These are phyloP conservation scores for Eucalyptus pumila DNA, from an alignment of 345 rosid species.

Conservation along the genomic window DNA sequence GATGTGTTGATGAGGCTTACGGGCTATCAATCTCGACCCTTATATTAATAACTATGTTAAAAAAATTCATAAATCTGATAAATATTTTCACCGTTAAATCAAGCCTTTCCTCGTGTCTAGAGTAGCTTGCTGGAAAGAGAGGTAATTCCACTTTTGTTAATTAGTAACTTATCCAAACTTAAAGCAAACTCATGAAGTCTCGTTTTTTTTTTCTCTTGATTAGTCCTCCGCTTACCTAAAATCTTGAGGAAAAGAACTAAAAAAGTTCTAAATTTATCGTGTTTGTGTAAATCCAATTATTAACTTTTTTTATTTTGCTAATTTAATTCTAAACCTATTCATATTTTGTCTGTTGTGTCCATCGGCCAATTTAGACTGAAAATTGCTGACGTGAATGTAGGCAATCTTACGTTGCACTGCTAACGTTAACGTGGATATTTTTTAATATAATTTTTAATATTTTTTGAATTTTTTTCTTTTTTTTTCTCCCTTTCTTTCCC, in stretches of 20 bases:
- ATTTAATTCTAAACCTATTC: background rate
- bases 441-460: no score
- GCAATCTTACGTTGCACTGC: accelerated
- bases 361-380: accelerated
- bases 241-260: background rate
- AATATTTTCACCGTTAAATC: background rate
- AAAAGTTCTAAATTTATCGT: no score
- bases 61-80: background rate
- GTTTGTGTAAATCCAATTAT: no score
- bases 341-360: no score
- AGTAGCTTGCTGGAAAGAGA: background rate
- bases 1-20: background rate
- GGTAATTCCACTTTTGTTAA: background rate
- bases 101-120: background rate
- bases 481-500: background rate
- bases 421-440: no score
- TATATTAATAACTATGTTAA: background rate
- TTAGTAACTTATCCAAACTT: background rate
- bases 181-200: background rate
- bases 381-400: accelerated
- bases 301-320: background rate
- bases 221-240: background rate
- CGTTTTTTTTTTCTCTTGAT: background rate
- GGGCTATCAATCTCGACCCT: background rate
- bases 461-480: accelerated